phyloP scores from a whole-genome alignment of 345 rosid genomes.

The Erysimum cheiranthoides region DNA sequence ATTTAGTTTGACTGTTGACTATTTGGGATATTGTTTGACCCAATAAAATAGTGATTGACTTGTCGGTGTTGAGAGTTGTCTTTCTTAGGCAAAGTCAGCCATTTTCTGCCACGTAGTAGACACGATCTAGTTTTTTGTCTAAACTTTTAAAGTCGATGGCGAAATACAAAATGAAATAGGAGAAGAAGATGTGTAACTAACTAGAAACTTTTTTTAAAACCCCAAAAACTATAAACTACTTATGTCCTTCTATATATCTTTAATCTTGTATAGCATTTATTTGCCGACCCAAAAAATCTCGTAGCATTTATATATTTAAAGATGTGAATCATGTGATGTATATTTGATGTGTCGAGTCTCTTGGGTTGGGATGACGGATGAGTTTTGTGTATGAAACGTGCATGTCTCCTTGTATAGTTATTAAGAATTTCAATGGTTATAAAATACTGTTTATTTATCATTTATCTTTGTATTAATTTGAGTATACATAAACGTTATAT shows the following conservation, averaged over 20 bases:
- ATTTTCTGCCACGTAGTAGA: constrained; percentile 30
- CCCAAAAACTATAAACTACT: not conserved
- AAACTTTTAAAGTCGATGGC: constrained; percentile 10
- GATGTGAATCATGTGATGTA: not conserved
- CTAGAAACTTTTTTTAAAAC: no score
- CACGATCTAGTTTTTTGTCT: constrained; percentile 21
- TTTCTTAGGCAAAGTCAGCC: constrained; percentile 25
- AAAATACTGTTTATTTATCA: no score
- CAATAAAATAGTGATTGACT: constrained; percentile 27
- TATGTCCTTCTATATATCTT: not conserved
- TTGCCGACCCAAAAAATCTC: not conserved
- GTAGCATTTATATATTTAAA: not conserved
- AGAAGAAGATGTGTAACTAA: not conserved
- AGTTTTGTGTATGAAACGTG: not conserved
- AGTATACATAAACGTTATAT: no score
- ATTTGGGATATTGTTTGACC: constrained; percentile 23
- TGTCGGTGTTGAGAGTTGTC: constrained; percentile 33
- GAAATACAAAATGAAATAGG: constrained; percentile 4
- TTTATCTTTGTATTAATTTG: no score
- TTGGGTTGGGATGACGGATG: not conserved
- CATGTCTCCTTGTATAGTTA: not conserved
- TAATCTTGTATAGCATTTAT: not conserved
- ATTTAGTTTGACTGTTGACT: constrained; percentile 39
- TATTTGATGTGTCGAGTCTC: not conserved
- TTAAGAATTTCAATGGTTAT: not conserved